A percentile compares a stretch with the other conserved stretches of the same genome.
Evolutionary conservation across 2,329 filamentous ascomycete species (phyloP).

Genomic region (Acrocalymma vagum): DNA sequence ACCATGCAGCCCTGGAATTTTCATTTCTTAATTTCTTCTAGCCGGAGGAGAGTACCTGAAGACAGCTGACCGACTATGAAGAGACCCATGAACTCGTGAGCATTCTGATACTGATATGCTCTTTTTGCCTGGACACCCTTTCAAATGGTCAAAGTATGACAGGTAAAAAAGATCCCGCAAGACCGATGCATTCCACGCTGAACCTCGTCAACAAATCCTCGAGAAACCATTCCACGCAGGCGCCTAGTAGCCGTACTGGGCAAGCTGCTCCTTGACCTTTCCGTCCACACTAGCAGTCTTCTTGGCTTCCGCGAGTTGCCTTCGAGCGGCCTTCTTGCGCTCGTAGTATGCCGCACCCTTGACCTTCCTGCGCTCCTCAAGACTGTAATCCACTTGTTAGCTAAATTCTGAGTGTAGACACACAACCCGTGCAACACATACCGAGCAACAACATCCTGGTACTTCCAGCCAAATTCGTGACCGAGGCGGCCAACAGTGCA

Average conservation of each 20-base stretch:
- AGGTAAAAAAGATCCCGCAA: slow-evolving; percentile 48
- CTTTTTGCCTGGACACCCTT: slow-evolving; percentile 50
- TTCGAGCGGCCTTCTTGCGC: slow-evolving; percentile 96
- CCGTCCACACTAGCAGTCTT: slow-evolving; percentile 87
- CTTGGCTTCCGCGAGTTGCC: slow-evolving; percentile 91
- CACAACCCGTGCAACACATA: slow-evolving; percentile 63
- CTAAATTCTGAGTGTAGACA: neutral
- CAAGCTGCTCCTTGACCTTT: slow-evolving; percentile 89
- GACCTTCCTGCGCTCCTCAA: slow-evolving; percentile 99
- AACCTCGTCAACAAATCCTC: slow-evolving; percentile 40
- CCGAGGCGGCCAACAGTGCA: slow-evolving; percentile 98
- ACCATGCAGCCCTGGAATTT: slow-evolving; percentile 46
- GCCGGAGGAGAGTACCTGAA: slow-evolving; percentile 47
- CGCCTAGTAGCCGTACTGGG: slow-evolving; percentile 87
- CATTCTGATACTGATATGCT: slow-evolving; percentile 44
- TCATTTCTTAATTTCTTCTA: slow-evolving; percentile 51
- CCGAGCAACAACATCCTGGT: slow-evolving; percentile 98
- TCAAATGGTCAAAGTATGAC: slow-evolving; percentile 47
- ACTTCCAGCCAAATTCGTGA: slow-evolving; percentile 99
- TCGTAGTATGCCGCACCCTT: slow-evolving; percentile 99
- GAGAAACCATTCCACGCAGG: slow-evolving; percentile 41
- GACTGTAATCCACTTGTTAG: slow-evolving; percentile 63
- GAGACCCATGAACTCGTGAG: slow-evolving; percentile 50
- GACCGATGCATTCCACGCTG: slow-evolving; percentile 49
- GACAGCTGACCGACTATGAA: slow-evolving; percentile 46